phyloP scores from a whole-genome alignment of 2,329 filamentous ascomycete genomes.

The Colletotrichum echinochloae region DNA sequence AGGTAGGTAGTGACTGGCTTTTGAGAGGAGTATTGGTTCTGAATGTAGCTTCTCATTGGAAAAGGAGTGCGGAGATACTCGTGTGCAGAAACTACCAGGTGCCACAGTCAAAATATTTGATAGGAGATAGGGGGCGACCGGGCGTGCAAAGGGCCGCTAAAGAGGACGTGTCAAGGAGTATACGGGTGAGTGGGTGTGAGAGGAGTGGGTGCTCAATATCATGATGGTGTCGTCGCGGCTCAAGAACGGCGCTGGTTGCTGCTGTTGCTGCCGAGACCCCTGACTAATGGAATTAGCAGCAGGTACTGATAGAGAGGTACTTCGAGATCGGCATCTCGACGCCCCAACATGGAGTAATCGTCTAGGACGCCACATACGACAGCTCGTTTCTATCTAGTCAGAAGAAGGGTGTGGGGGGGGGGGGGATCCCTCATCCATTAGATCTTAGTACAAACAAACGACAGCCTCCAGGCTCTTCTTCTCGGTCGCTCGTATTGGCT shows the following conservation, averaged over 20 bases:
- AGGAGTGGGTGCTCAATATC: slow-evolving; percentile 2
- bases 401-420: neutral
- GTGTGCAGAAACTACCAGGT: slow-evolving; percentile 12
- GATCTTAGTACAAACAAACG: slow-evolving; percentile 13
- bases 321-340: neutral
- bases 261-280: slow-evolving; percentile 24
- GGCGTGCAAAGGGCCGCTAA: slow-evolving; percentile 12
- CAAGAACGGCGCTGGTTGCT: slow-evolving; percentile 33
- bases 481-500: neutral
- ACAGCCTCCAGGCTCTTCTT: neutral
- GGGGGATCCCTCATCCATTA: slow-evolving; percentile 1
- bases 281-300: slow-evolving; percentile 29
- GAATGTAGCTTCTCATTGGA: slow-evolving; percentile 5
- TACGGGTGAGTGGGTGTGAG: slow-evolving; percentile 1
- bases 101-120: neutral
- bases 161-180: slow-evolving; percentile 26
- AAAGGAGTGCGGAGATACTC: slow-evolving; percentile 1
- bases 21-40: neutral
- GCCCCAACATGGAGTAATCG: neutral
- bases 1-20: too few relatives aligned
- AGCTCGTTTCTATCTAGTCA: slow-evolving; percentile 25
- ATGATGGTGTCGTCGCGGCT: slow-evolving; percentile 25
- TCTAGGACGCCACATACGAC: slow-evolving; percentile 28
- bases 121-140: slow-evolving; percentile 16
- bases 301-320: slow-evolving; percentile 21